phyloP scores from a whole-genome alignment of 768 basidiomycete genomes.

The Cystoderma amianthinum region DNA sequence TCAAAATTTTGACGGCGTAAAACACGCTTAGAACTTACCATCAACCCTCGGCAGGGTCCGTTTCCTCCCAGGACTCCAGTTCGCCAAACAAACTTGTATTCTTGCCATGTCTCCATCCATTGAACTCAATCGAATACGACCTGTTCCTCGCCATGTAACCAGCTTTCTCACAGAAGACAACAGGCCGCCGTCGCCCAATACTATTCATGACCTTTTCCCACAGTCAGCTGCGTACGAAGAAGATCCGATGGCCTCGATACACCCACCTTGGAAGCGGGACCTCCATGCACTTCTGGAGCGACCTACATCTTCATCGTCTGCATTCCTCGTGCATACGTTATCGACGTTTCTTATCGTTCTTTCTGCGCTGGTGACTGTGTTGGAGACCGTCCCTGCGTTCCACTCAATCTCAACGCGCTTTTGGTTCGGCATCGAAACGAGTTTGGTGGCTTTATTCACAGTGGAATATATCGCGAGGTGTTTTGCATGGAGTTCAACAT shows the following conservation, averaged over 20 bases:
- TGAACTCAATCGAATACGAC: background rate
- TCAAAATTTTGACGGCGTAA: too few relatives aligned
- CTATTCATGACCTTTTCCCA: conserved; percentile 31
- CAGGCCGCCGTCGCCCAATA: conserved; percentile 21
- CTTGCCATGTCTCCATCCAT: background rate
- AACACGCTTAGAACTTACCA: too few relatives aligned
- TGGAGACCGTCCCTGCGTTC: conserved; percentile 76
- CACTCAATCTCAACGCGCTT: conserved; percentile 60
- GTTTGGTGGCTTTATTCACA: conserved; percentile 78
- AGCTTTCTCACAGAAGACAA: conserved; percentile 40
- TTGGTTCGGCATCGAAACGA: conserved; percentile 88
- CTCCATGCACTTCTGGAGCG: conserved; percentile 72
- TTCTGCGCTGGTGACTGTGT: conserved; percentile 68
- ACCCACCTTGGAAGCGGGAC: conserved; percentile 54
- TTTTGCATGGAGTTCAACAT: conserved; percentile 69
- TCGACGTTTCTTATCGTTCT: conserved; percentile 67
- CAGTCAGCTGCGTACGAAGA: conserved; percentile 28
- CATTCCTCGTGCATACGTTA: conserved; percentile 69
- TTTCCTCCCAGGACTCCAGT: too few relatives aligned
- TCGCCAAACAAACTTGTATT: background rate
- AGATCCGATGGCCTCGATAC: conserved; percentile 22
- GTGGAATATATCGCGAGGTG: conserved; percentile 73
- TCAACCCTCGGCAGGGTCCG: too few relatives aligned
- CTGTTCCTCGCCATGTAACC: conserved; percentile 2
- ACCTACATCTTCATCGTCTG: conserved; percentile 68